phyloP scores from a whole-genome alignment of 148 eudicot genomes.

The Fagopyrum esculentum region DNA sequence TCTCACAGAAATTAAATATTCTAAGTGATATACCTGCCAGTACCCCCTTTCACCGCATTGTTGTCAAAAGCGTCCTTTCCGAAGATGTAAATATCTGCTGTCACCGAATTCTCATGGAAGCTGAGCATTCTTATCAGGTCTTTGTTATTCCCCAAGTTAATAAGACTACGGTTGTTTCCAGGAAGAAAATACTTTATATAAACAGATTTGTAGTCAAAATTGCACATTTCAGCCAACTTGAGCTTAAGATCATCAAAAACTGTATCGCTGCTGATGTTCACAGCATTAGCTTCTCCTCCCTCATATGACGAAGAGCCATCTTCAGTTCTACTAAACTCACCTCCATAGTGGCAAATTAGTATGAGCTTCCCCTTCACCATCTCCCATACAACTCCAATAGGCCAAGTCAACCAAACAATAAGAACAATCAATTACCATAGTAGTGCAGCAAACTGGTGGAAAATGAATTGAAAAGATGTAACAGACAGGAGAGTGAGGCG shows the following conservation, averaged over 20 bases:
- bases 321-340: slow-evolving; percentile 4
- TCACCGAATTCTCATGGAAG: slow-evolving; percentile 12
- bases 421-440: background rate
- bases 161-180: slow-evolving; percentile 11
- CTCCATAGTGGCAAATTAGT: slow-evolving; percentile 13
- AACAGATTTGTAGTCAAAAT: slow-evolving; percentile 9
- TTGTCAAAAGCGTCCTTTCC: slow-evolving; percentile 8
- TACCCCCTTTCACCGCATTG: background rate
- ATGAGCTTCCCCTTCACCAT: slow-evolving; percentile 18
- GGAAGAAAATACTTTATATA: slow-evolving; percentile 13
- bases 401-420: slow-evolving; percentile 9
- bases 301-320: slow-evolving; percentile 11
- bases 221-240: slow-evolving; percentile 15
- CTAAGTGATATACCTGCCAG: slow-evolving; percentile 8
- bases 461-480: background rate
- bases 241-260: slow-evolving; percentile 15
- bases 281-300: slow-evolving; percentile 15
- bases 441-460: background rate
- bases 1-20: background rate
- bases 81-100: slow-evolving; percentile 11
- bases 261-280: slow-evolving; percentile 4
- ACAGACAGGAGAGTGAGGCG: background rate
- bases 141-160: slow-evolving; percentile 7
- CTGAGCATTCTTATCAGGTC: slow-evolving; percentile 12
- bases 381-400: background rate